Evolutionary conservation across 2,329 filamentous ascomycete genomes (phyloP), one percentile per base, ranked within the genome.

Genomic region (Mycocentrospora acerina): DNA sequence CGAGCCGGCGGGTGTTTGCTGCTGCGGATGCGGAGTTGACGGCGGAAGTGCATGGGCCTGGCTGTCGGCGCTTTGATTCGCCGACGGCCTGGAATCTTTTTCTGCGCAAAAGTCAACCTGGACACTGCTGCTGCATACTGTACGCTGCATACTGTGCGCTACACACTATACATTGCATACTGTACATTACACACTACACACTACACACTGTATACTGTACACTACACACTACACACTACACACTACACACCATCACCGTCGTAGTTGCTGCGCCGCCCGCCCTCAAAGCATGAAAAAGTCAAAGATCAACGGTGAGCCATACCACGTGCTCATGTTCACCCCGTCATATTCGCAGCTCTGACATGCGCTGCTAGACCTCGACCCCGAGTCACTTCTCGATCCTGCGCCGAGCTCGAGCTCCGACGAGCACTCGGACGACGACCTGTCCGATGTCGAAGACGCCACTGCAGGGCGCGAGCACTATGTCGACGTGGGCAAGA

Each of bases 401-500:
- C 79, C 82, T 45, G 73, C 71, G 13, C 75, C 76, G 12, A 68
- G 69, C 46, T 76, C 75, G n/a, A 77, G 75, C 39, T 78, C 78
- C 38, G 78, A 79, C 41, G 79, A 79, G 31, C 74, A 71, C 29
- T 74, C 68, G 11, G 77, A 73, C 34, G 80, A 76, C 29, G 75
- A 67, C 4, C 11, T 47, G 10, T 62, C 59, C 12, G 69, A 67
- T 15, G 40, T 66, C 54, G 27, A 59, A 35, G 67, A 76, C 52
- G 72, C 64, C 9, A 69, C 79, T 44, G 75, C 76, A 9, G 89
- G 86, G 14, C 86, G 90, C 22, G 91, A 95, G 57, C 91, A 97
- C 64, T 97, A 97, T 62, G 79, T 86, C 29, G 69, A 78, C 35
- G 88, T 95, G 22, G 86, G 84, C 76, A 93, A 90, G 74, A 93